A percentile compares a stretch with the other conserved stretches of the same genome.
Conservation (phyloP, 148 eudicot species). For the Polygonum aviculare region DNA sequence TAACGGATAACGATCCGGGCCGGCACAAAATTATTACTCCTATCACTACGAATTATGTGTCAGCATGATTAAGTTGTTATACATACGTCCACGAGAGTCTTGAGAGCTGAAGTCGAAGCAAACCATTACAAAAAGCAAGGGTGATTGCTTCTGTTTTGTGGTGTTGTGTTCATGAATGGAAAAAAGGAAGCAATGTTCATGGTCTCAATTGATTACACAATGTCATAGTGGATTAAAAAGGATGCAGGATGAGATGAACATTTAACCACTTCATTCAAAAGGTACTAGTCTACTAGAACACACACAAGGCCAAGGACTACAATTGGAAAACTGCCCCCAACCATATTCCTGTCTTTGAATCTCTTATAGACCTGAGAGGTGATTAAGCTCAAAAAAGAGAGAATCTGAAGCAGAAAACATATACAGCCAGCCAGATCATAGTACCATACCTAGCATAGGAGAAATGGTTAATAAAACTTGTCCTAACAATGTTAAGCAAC, state of each 20-base stretch:
- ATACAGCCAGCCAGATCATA: not conserved
- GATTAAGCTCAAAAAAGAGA: not conserved
- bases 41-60: not conserved
- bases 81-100: not conserved
- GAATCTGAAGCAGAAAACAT: not conserved
- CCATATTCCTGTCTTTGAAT: not conserved
- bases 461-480: not conserved
- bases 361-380: not conserved
- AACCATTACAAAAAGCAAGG: not conserved
- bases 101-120: not conserved
- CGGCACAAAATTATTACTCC: too few species aligned
- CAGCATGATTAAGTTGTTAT: not conserved
- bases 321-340: not conserved
- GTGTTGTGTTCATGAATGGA: not conserved
- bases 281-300: too few species aligned
- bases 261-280: not conserved
- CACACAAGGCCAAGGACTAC: too few species aligned
- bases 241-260: not conserved
- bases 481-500: not conserved
- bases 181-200: not conserved
- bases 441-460: not conserved
- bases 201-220: too few species aligned
- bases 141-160: not conserved
- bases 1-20: too few species aligned
- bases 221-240: not conserved